Evolutionary conservation across 1,139 yeast species (phyloP), one percentile per base, ranked within the genome.

Genomic region (Hansenula lynferdii): DNA sequence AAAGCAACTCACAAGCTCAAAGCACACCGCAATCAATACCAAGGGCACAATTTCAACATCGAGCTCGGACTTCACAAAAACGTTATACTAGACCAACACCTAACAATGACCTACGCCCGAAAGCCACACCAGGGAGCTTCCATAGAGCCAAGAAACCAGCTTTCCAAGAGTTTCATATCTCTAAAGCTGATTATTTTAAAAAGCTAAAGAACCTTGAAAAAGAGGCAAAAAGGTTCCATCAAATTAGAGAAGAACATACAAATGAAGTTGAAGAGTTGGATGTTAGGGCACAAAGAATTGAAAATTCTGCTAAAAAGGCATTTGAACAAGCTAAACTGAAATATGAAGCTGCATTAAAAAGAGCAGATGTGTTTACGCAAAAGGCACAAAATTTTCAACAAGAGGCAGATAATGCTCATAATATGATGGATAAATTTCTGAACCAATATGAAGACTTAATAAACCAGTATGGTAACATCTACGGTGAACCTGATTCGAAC

Each of bases 301-400:
- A 29, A 20, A 27, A 28, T n/a, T 37, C 45, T 12, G 51, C 53
- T 1, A 34, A 36, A n/a, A 39, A 37, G 5, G 51, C 51, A 0
- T 31, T 47, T 12, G 36, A 35, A 9, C 42, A 39, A 21, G 51
- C 53, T 2, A 34, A 42, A 30, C 24, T 26, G 38, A 48, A 42
- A 30, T 44, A 40, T 27, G 40, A 38, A 2, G 42, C 44, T 10
- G 31, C 41, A 5, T 31, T 47, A 27, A 30, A 27, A 8, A 44
- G 38, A 14, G 39, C 39, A 2, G 29, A 35, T 12, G 14, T n/a
- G 1, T 34, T 39, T 20, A 14, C 25, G 8, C 30, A 28, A 4
- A 42, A 45, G 14, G 45, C 47, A 0, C 14, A 22, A 2, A 17
- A 15, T 3, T n/a, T 18, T 5, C 31, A 36, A 26, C 8, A 21